Conservation (phyloP, 345 rosid genomes). For the Toxicodendron radicans region DNA sequence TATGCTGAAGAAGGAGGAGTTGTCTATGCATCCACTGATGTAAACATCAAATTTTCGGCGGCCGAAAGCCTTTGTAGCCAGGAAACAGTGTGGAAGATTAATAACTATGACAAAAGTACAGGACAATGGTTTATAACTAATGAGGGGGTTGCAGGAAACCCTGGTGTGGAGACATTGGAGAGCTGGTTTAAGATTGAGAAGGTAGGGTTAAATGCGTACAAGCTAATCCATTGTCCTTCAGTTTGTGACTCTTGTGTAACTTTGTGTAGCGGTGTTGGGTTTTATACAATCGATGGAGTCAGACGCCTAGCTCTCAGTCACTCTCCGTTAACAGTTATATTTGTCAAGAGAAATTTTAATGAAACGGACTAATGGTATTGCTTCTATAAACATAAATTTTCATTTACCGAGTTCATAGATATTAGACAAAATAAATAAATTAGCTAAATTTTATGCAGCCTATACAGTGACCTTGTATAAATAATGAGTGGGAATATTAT, state of each 20-base stretch:
- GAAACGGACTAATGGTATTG: no score
- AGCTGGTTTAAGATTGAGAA: slow-evolving; percentile 7
- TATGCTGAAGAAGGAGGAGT: no score
- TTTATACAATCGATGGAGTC: background rate
- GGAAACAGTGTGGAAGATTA: background rate
- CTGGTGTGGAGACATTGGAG: background rate
- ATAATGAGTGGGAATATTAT: no score
- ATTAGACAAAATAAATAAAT: no score
- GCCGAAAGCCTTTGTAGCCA: background rate
- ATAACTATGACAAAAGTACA: background rate
- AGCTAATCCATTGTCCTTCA: background rate
- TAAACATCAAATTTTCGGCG: background rate
- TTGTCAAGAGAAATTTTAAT: no score
- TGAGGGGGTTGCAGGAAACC: background rate
- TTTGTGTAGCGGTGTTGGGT: background rate
- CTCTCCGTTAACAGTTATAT: no score
- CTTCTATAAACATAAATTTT: no score
- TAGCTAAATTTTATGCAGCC: no score
- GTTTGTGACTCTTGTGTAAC: background rate
- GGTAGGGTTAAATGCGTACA: background rate
- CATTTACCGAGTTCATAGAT: no score
- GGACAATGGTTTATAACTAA: background rate
- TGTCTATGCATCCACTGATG: no score
- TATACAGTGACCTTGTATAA: no score
- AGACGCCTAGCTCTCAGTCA: background rate